Conservation (phyloP, 352 stramenopile species). For the Phytophthora citricola region DNA sequence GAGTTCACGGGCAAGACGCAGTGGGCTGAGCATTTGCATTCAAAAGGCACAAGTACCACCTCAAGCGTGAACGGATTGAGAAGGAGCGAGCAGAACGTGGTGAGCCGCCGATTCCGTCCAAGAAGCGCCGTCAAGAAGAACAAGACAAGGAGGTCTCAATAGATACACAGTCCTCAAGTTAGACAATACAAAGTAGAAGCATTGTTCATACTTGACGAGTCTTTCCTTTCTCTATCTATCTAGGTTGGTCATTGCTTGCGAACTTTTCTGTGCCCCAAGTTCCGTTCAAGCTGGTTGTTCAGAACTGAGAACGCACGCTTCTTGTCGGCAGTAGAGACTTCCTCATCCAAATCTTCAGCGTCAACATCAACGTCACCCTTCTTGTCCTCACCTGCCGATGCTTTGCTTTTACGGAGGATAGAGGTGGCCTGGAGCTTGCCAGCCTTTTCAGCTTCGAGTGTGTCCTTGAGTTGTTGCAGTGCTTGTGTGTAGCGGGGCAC, state of each 20-base stretch:
- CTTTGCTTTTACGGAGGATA: constrained; percentile 37
- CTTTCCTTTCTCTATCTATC: constrained; percentile 34
- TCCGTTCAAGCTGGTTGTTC: constrained; percentile 65
- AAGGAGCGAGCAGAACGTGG: constrained; percentile 37
- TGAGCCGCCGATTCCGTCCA: constrained; percentile 17
- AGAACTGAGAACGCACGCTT: constrained; percentile 71
- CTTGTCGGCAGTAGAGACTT: constrained; percentile 48
- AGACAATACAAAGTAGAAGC: constrained; percentile 22
- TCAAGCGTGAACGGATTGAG: constrained; percentile 73
- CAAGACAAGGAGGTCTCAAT: constrained; percentile 6
- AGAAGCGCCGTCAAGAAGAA: constrained; percentile 25
- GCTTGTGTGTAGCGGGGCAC: constrained; percentile 75
- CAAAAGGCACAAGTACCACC: constrained; percentile 85
- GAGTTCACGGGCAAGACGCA: constrained; percentile 75
- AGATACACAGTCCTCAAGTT: constrained; percentile 13
- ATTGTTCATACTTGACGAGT: constrained; percentile 17
- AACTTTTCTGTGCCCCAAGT: constrained; percentile 47
- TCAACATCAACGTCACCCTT: constrained; percentile 13
- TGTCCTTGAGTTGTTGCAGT: constrained; percentile 79
- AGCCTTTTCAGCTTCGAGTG: constrained; percentile 76
- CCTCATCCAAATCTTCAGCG: constrained; percentile 28
- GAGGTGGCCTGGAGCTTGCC: constrained; percentile 67
- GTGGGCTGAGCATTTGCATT: constrained; percentile 77
- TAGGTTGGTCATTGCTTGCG: constrained; percentile 45
- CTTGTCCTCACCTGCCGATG: not conserved